Evolutionary conservation across 179 eudicot species (phyloP).

Genomic region (Heliamphora pulchella): DNA sequence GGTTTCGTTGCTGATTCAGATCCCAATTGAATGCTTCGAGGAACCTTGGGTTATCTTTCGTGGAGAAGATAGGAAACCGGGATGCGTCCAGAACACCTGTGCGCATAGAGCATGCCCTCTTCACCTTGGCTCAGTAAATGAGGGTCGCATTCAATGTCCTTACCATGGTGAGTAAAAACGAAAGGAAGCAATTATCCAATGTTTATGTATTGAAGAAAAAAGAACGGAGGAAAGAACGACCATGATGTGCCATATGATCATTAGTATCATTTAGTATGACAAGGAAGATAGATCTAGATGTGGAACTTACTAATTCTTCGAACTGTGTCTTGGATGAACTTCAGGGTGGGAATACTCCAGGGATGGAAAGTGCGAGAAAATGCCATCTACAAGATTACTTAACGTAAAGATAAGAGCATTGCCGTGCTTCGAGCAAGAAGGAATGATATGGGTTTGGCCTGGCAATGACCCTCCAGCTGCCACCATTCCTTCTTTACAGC

Average conservation of each 20-base stretch:
- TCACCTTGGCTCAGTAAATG: constrained; percentile 78
- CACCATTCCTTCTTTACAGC: constrained; percentile 59
- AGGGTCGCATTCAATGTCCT: constrained; percentile 93
- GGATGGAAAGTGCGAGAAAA: constrained; percentile 93
- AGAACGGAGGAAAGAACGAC: not conserved
- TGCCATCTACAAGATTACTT: constrained; percentile 79
- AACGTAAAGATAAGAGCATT: constrained; percentile 67
- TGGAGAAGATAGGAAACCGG: constrained; percentile 82
- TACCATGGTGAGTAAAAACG: constrained; percentile 62
- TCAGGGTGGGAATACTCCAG: constrained; percentile 96
- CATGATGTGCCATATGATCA: not conserved
- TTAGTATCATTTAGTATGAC: not conserved
- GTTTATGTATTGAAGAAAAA: not conserved
- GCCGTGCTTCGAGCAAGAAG: constrained; percentile 90
- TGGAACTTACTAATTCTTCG: not conserved
- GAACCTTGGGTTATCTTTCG: constrained; percentile 93
- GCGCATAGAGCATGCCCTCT: constrained; percentile 99
- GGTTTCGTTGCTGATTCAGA: constrained; percentile 29
- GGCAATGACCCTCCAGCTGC: constrained; percentile 81
- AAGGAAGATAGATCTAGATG: not conserved
- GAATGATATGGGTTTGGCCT: constrained; percentile 98
- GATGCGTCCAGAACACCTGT: constrained; percentile 86
- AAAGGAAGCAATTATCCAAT: not conserved
- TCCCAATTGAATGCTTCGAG: constrained; percentile 88
- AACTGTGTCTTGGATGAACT: not conserved